phyloP scores from a whole-genome alignment of 306 rosid genomes.

The Pyrus pyrifolia region DNA sequence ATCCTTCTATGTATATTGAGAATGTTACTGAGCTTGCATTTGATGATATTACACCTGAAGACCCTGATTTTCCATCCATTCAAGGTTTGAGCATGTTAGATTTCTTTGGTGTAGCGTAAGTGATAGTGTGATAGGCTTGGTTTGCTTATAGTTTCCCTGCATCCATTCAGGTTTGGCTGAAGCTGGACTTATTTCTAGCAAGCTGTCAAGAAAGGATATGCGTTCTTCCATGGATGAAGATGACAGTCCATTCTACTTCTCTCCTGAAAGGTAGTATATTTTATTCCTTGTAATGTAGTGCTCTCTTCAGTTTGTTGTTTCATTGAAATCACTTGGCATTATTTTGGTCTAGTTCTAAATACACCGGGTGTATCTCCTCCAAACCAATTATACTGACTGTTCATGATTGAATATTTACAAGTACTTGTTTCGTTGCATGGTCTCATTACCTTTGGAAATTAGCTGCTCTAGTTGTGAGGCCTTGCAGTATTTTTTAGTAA shows the following conservation, averaged over 20 bases:
- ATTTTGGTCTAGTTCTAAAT: background rate
- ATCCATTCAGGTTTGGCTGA: slow-evolving; percentile 85
- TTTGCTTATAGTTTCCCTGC: slow-evolving; percentile 2
- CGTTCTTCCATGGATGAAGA: slow-evolving; percentile 56
- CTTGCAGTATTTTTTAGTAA: background rate
- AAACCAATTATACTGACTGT: background rate
- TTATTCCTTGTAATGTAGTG: background rate
- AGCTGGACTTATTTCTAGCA: slow-evolving; percentile 95
- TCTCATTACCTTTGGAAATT: background rate
- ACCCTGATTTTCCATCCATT: slow-evolving; percentile 88
- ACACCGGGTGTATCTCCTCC: background rate
- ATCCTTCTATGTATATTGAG: slow-evolving; percentile 95
- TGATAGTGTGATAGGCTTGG: background rate
- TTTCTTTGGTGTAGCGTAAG: background rate
- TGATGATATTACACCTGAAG: slow-evolving; percentile 82
- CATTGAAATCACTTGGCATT: background rate
- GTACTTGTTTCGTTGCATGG: background rate
- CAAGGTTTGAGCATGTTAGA: slow-evolving; percentile 58
- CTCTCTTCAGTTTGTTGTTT: background rate
- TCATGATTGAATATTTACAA: background rate
- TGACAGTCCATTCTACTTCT: slow-evolving; percentile 54
- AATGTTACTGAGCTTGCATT: slow-evolving; percentile 87
- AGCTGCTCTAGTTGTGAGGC: background rate
- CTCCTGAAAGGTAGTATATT: slow-evolving; percentile 59
- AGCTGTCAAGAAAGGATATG: slow-evolving; percentile 72